Percentiles rank a stretch among this genome's conserved stretches.
Evolutionary conservation across 2,329 filamentous ascomycete species (phyloP).

Genomic region (Colletotrichum costaricense): DNA sequence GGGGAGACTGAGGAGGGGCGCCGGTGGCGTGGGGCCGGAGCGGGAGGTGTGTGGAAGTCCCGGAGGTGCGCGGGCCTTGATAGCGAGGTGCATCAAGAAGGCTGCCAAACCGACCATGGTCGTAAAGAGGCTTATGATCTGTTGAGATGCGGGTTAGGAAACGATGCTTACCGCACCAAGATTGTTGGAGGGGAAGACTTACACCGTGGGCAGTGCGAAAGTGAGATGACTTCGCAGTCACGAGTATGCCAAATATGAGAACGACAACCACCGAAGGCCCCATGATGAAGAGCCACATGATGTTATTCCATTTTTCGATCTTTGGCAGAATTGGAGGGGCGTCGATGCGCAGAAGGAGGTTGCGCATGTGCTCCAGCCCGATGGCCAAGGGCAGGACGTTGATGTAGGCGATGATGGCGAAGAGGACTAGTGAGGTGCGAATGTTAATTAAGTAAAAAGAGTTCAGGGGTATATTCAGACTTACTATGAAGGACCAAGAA

Average conservation of each 20-base stretch:
- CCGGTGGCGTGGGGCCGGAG: neutral
- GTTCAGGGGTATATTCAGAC: neutral
- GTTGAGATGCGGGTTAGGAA: neutral
- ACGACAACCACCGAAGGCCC: constrained; percentile 40
- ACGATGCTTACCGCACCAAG: fast-evolving
- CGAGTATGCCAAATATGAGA: constrained; percentile 43
- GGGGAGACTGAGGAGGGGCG: constrained; percentile 10
- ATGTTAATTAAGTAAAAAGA: neutral
- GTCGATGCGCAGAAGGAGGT: constrained; percentile 40
- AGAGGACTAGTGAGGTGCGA: constrained; percentile 34
- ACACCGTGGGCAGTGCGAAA: constrained; percentile 45
- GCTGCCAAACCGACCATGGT: constrained; percentile 41
- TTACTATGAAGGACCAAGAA: constrained; percentile 42
- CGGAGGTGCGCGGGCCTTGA: constrained; percentile 35
- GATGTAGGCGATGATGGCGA: constrained; percentile 41
- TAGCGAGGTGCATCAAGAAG: constrained; percentile 39
- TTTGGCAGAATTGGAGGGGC: constrained; percentile 39
- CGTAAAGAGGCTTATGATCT: constrained; percentile 45
- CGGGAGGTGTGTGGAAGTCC: neutral
- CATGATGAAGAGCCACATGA: constrained; percentile 42
- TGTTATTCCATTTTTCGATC: constrained; percentile 38
- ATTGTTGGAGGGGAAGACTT: constrained; percentile 22
- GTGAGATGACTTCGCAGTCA: constrained; percentile 39
- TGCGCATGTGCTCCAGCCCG: constrained; percentile 41
- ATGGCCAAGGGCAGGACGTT: constrained; percentile 43